Percentiles rank a stretch among this genome's conserved stretches.
phyloP scores from a whole-genome alignment of 2,329 filamentous ascomycete species.

The Hysterium pulicare region DNA sequence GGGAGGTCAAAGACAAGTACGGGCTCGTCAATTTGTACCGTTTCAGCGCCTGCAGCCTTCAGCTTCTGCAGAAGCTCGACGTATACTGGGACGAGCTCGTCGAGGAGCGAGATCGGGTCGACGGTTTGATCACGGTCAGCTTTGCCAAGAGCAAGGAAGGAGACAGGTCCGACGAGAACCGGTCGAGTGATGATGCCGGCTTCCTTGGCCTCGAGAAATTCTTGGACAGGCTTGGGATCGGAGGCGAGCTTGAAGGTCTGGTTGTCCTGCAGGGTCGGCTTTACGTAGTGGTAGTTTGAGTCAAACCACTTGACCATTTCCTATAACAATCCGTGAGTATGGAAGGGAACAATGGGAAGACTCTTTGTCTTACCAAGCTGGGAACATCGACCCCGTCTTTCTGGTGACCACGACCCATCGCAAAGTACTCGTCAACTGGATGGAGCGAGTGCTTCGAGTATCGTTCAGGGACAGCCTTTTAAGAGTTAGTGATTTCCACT shows the following conservation, averaged over 20 bases:
- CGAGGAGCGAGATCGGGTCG: conserved; percentile 87
- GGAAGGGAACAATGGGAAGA: too few relatives aligned
- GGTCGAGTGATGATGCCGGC: conserved; percentile 90
- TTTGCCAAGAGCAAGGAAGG: conserved; percentile 97
- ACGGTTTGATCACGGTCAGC: conserved; percentile 93
- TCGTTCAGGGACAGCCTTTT: conserved; percentile 83
- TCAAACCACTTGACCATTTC: conserved; percentile 99
- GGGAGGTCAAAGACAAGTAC: conserved; percentile 92
- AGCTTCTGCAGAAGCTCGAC: conserved; percentile 88
- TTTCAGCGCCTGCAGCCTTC: conserved; percentile 93
- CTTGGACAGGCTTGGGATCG: conserved; percentile 87
- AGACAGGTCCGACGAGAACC: conserved; percentile 91
- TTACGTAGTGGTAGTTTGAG: conserved; percentile 99
- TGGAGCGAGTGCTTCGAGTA: conserved; percentile 89
- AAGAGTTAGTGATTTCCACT: conserved; percentile 12
- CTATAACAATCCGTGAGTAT: conserved; percentile 39
- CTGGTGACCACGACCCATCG: conserved; percentile 98
- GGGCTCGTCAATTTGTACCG: conserved; percentile 98
- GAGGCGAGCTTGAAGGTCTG: conserved; percentile 88
- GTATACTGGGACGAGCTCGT: conserved; percentile 92
- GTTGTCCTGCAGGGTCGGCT: conserved; percentile 95
- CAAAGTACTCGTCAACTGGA: conserved; percentile 94
- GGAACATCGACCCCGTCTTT: conserved; percentile 92
- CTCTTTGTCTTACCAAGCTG: conserved; percentile 60
- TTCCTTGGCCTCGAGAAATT: conserved; percentile 98